Base-by-base conservation (phyloP, 768 basidiomycete genomes). In the Leucocoprinus birnbaumii region DNA sequence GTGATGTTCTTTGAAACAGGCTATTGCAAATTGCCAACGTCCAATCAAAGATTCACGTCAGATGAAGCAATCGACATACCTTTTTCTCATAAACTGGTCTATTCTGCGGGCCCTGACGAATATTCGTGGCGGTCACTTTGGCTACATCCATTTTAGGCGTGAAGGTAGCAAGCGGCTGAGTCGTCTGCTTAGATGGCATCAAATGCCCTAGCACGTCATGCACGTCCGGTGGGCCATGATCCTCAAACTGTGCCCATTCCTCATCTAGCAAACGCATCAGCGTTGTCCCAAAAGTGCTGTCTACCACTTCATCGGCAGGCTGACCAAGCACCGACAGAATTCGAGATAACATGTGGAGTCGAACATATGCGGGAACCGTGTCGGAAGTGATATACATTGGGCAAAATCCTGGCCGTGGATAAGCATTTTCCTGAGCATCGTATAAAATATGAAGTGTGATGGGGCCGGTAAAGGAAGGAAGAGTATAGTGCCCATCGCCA, bases 381-480 rank as follows among this genome's bases (percentile, higher is more conserved):
- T 71, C 63, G 1, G 91, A 92, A 1, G 86, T 79, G 51, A 96
- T 65, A 65, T 87, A 96, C 70, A 94, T 82, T 0, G 91, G 83
- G 0, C 86, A 80, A 53, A 83, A 80, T 19, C 68, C 71, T 64
- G 73, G 63, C 59, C 77, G 56, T 61, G 78, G 62, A 68, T 80
- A 66, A 0, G 67, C 67, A 21, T 79, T 76, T 19, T 72, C 31
- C n/a, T n/a, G 65, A 3, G 70, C 57, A 22, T 83, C 78, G 21
- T 86, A 71, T 24, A 92, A 62, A 47, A 95, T 69, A 59, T 92
- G 85, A 1, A 95, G 73, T 38, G 79, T 68, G 27, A 94, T 70
- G 3, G 84, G 84, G 4, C 80, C 83, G 55, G 77, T 82, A 64
- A 85, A 85, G 14, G 86, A 71, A 1, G 86, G 84, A 67, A 89